phyloP scores from a whole-genome alignment of 805 yeast genomes.

The Ogataea pignaliae region DNA sequence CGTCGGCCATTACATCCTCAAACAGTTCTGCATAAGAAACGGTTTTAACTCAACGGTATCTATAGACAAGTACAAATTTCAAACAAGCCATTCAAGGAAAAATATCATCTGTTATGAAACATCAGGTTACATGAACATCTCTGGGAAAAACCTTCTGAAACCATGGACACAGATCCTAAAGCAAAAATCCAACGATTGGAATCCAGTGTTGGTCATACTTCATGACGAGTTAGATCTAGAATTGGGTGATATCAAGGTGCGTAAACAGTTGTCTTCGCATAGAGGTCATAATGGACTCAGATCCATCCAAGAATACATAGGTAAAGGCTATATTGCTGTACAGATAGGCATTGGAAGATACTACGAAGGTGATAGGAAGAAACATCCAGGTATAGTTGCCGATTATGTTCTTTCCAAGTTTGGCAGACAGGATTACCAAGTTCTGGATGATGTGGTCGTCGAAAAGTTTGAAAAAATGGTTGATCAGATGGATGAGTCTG shows the following conservation, averaged over 20 bases:
- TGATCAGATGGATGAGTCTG: slow-evolving; percentile 28
- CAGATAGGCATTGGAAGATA: slow-evolving; percentile 80
- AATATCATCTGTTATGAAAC: slow-evolving; percentile 46
- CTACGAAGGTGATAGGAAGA: slow-evolving; percentile 31
- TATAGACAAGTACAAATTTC: slow-evolving; percentile 22
- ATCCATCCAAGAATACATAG: slow-evolving; percentile 45
- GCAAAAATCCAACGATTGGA: slow-evolving; percentile 19
- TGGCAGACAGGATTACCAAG: slow-evolving; percentile 38
- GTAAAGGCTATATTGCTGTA: slow-evolving; percentile 56
- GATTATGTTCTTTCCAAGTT: slow-evolving; percentile 61
- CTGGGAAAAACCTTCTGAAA: slow-evolving; percentile 53
- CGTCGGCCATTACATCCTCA: slow-evolving; percentile 61
- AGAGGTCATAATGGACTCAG: slow-evolving; percentile 85
- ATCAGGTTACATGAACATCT: slow-evolving; percentile 63
- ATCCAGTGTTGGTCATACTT: slow-evolving; percentile 49
- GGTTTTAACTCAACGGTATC: slow-evolving; percentile 13
- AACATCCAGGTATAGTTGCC: slow-evolving; percentile 39
- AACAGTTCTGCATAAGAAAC: slow-evolving; percentile 22
- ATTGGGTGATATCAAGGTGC: slow-evolving; percentile 60
- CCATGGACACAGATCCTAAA: slow-evolving; percentile 40
- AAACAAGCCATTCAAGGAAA: slow-evolving; percentile 14
- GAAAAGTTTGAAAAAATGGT: slow-evolving; percentile 37
- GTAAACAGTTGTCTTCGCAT: slow-evolving; percentile 55
- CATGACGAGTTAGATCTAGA: slow-evolving; percentile 76
- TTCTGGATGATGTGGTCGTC: slow-evolving; percentile 36